Evolutionary conservation across 169 alveolate species (phyloP), one percentile per base, ranked within the genome.

Genomic region (Eimeria praecox): DNA sequence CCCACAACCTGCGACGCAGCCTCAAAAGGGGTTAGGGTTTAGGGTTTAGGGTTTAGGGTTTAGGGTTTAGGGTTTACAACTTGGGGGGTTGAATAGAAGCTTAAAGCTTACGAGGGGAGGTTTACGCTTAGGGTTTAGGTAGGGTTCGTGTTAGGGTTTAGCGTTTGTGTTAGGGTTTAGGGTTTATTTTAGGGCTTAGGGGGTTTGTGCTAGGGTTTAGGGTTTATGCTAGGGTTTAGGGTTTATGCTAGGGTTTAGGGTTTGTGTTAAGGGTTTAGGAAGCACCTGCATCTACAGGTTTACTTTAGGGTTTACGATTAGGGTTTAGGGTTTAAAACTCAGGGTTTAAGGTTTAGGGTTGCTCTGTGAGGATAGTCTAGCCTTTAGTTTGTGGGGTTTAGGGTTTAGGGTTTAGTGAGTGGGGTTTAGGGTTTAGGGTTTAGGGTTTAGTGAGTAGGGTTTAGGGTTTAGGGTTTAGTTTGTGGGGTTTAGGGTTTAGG

Each of bases 21-120:
- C 35, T 35, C 35, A 16, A n/a, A n/a, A n/a, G n/a, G n/a, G 38
- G 22, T 73, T 73, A 73, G 85, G 85, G 85, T 73, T 73, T 73
- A 73, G 49, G 85, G 85, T 73, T 33, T 73, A 73, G 85, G 85
- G 85, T 73, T 73, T 73, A 73, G 85, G 85, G 85, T 73, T 73
- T 73, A 73, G 85, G 85, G 85, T 73, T 73, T 73, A 33, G 85
- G 85, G 85, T 33, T 73, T 73, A 6, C 5, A 20, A 8, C 49
- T 73, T 33, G 10, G 42, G 40, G 6, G 10, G 10, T 9, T 6
- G 10, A 20, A 64, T 9, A 64, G 75, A 4, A n/a, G n/a, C 35
- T 12, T 5, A 38, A 40, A 40, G 42, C 8, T 5, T 73, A 38
- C 20, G 46, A 30, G n/a, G 35, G 5, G 35, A 40, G 52, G 10